Conservation (phyloP, 2,329 filamentous ascomycete species). For the Cytospora mali region DNA sequence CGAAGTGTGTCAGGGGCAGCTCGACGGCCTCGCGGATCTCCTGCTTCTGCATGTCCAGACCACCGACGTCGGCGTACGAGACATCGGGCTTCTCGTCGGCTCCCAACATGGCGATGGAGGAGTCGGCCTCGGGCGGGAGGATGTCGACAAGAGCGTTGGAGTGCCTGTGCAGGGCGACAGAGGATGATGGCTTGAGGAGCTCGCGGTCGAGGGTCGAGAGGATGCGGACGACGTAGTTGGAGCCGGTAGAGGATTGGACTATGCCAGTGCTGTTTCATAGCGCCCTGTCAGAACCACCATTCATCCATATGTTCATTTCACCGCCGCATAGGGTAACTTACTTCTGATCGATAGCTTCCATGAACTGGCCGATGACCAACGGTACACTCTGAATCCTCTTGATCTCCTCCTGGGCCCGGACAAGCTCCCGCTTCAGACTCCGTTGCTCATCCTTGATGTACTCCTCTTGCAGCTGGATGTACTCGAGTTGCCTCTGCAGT, state of each 20-base stretch:
- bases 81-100: slow-evolving; percentile 97
- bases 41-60: slow-evolving; percentile 99
- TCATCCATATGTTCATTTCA: slow-evolving; percentile 6
- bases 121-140: slow-evolving; percentile 96
- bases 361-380: slow-evolving; percentile 97
- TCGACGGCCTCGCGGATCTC: slow-evolving; percentile 98
- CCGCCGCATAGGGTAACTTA: slow-evolving; percentile 48
- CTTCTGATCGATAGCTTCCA: slow-evolving; percentile 99
- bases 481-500: slow-evolving; percentile 95
- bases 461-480: slow-evolving; percentile 97
- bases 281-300: slow-evolving; percentile 12
- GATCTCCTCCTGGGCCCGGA: slow-evolving; percentile 97
- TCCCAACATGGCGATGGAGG: slow-evolving; percentile 97
- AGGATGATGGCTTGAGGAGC: slow-evolving; percentile 95
- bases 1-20: slow-evolving; percentile 94
- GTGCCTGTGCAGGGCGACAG: slow-evolving; percentile 95
- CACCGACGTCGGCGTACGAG: slow-evolving; percentile 96
- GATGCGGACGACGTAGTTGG: slow-evolving; percentile 98
- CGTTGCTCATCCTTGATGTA: slow-evolving; percentile 99
- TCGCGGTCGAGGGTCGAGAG: slow-evolving; percentile 98
- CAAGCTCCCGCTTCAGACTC: slow-evolving; percentile 95
- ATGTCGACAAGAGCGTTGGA: slow-evolving; percentile 99
- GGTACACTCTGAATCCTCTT: slow-evolving; percentile 99
- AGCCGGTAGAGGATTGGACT: slow-evolving; percentile 96
- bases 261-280: slow-evolving; percentile 80